phyloP scores from a whole-genome alignment of 345 rosid genomes.

The Aethionema arabicum region DNA sequence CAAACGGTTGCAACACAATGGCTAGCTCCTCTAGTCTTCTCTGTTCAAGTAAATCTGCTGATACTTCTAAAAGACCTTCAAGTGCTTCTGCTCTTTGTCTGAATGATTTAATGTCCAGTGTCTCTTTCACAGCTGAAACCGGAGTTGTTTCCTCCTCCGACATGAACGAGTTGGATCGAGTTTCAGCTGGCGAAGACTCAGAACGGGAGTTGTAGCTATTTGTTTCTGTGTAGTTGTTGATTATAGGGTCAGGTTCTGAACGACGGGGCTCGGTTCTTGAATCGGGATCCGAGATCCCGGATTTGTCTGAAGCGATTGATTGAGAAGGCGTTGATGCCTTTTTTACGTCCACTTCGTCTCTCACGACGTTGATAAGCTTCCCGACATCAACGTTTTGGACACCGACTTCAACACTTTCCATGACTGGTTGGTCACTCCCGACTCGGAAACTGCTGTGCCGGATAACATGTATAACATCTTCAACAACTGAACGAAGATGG shows the following conservation, averaged over 20 bases:
- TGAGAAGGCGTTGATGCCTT: slow-evolving; percentile 49
- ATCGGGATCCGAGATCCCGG: slow-evolving; percentile 45
- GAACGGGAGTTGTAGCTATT: slow-evolving; percentile 47
- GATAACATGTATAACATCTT: slow-evolving; percentile 84
- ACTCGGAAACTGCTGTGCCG: slow-evolving; percentile 86
- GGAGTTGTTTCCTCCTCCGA: slow-evolving; percentile 58
- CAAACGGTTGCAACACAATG: slow-evolving; percentile 91
- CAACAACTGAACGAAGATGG: slow-evolving; percentile 62
- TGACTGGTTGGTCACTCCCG: slow-evolving; percentile 77
- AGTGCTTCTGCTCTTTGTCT: slow-evolving; percentile 99
- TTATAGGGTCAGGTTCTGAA: slow-evolving; percentile 29
- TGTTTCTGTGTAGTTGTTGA: slow-evolving; percentile 49
- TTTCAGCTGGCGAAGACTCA: slow-evolving; percentile 35
- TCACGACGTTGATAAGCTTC: slow-evolving; percentile 68
- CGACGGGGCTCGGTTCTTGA: slow-evolving; percentile 33
- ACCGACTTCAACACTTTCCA: slow-evolving; percentile 82
- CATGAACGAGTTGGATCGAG: slow-evolving; percentile 40
- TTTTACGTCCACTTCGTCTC: slow-evolving; percentile 69
- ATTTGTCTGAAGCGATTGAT: slow-evolving; percentile 39
- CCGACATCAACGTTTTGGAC: slow-evolving; percentile 73
- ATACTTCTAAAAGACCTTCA: slow-evolving; percentile 88
- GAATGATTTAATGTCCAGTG: slow-evolving; percentile 74
- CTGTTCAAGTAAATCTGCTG: slow-evolving; percentile 87
- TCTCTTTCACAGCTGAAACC: slow-evolving; percentile 49
- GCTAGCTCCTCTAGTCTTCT: slow-evolving; percentile 88